Evolutionary conservation across 2,329 filamentous ascomycete genomes (phyloP), one percentile per base, ranked within the genome.

Genomic region (Drechmeria coniospora): DNA sequence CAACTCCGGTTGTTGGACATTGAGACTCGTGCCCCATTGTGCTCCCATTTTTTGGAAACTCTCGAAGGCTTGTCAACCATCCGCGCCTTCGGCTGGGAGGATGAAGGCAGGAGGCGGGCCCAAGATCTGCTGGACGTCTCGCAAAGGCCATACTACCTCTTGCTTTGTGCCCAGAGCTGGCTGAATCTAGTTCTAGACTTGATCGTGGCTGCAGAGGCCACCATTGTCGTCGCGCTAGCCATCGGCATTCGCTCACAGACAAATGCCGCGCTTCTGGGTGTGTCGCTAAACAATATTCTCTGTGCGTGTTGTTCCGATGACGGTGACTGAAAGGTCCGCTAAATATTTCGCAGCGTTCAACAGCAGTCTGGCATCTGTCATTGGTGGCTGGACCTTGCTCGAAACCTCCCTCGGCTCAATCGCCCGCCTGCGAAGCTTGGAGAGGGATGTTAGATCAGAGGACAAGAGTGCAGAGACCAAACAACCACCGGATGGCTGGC

Each of bases 121-220:
- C 16, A 54, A 54, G 32, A 65, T 4, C 49, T 65, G 0, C 45
- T 73, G 2, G 59, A 72, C 32, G 42, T 47, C 8, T 65, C 65
- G 0, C 67, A 72, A 35, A 46, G 54, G 17, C 65, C 68, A 1
- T 64, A 61, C 27, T 73, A 73, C 37, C 51, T 68, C 2, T 47
- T 72, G 5, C 63, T 55, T 28, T 59, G 57, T 17, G 55, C 68
- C 11, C 67, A 73, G 39, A 53, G 63, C 21, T 73, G 67, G 67
- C 44, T 68, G 0, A 57, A 47, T 0, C 42, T 68, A 2, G 57
- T 63, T 1, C 39, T 68, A 4, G 59, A 64, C 32, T 37, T 64
- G 7, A 45, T 63, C 4, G 54, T 61, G 2, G 53, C 58, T 1
- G 54, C 41, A 3, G 48, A 65, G 14, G 59, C 60, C 1, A 47